These are phyloP conservation scores for Colletotrichum lupini DNA, from an alignment of 2,329 filamentous ascomycete species.

Conservation along the genomic window DNA sequence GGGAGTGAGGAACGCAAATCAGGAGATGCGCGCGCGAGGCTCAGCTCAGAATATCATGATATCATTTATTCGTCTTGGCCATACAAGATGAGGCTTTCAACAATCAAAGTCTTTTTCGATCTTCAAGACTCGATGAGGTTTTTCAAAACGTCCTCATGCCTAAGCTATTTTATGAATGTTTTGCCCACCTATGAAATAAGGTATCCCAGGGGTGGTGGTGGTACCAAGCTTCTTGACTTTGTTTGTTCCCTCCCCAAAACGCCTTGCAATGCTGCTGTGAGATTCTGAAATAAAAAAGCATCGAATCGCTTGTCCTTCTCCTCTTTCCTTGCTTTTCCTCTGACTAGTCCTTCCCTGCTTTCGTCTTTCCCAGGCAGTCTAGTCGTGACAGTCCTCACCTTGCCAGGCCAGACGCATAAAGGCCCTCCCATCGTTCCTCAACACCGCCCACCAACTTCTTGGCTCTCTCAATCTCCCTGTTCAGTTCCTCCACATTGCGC, in stretches of 20 bases:
- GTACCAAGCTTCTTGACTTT: not conserved
- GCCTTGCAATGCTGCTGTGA: conserved; percentile 47
- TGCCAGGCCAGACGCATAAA: conserved; percentile 50
- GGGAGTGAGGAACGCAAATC: not conserved
- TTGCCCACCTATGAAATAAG: not conserved
- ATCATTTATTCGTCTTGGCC: not conserved
- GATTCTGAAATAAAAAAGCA: not conserved
- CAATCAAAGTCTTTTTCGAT: not conserved
- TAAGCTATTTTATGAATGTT: not conserved
- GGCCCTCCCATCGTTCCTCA: conserved; percentile 68
- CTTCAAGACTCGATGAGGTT: not conserved
- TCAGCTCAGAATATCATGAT: not conserved
- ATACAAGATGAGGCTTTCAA: not conserved
- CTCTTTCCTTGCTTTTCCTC: not conserved
- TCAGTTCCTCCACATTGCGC: conserved; percentile 84
- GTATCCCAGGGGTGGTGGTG: no score
- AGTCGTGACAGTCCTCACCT: not conserved
- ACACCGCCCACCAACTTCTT: conserved; percentile 73
- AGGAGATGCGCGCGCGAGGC: not conserved
- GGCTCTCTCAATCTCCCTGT: conserved; percentile 77
- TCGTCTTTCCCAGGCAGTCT: not conserved
- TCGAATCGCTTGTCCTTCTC: not conserved
- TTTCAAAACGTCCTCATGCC: not conserved
- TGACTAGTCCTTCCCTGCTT: not conserved
- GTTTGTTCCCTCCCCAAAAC: conserved; percentile 39